Percentiles rank a stretch among this genome's conserved stretches.
Evolutionary conservation across 225 moss, liverwort and hornwort species (phyloP).

Genomic region (Physcomitrellopsis africana): DNA sequence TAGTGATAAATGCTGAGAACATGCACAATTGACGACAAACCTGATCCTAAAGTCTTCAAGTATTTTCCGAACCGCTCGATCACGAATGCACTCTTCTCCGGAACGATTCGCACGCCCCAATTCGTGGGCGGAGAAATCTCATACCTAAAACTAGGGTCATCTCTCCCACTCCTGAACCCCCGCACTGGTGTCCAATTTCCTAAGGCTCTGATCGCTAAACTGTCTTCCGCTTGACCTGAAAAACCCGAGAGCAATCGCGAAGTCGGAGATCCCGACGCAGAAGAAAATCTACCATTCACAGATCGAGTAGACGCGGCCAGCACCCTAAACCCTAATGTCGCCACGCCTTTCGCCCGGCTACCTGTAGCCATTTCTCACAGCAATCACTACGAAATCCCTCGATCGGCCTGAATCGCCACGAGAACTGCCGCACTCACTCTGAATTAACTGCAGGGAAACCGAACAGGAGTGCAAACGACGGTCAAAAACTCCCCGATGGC

Average conservation of each 20-base stretch:
- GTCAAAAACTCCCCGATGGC: too few relatives aligned
- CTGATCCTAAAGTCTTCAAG: conserved; percentile 90
- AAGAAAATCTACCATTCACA: not conserved
- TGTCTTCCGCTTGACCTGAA: conserved; percentile 22
- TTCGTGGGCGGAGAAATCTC: conserved; percentile 87
- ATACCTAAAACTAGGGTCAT: conserved; percentile 77
- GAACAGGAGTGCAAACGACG: too few relatives aligned
- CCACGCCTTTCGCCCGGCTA: conserved; percentile 40
- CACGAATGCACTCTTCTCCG: conserved; percentile 98
- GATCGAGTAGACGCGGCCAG: conserved; percentile 28
- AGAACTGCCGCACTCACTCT: too few relatives aligned
- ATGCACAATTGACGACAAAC: conserved; percentile 29
- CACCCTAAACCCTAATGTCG: conserved; percentile 43
- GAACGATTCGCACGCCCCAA: conserved; percentile 97
- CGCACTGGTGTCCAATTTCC: conserved; percentile 34
- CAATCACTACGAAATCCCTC: too few relatives aligned
- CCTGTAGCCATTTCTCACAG: conserved; percentile 45
- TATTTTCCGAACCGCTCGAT: conserved; percentile 99
- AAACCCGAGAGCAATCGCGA: conserved; percentile 11
- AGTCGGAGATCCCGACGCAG: conserved; percentile 15
- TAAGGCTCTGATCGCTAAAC: conserved; percentile 22
- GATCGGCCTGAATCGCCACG: too few relatives aligned
- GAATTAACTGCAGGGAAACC: too few relatives aligned
- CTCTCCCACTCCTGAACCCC: conserved; percentile 55
- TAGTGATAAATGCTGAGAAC: conserved; percentile 5